phyloP scores from a whole-genome alignment of 2,329 filamentous ascomycete genomes.

The Colletotrichum cuscutae region DNA sequence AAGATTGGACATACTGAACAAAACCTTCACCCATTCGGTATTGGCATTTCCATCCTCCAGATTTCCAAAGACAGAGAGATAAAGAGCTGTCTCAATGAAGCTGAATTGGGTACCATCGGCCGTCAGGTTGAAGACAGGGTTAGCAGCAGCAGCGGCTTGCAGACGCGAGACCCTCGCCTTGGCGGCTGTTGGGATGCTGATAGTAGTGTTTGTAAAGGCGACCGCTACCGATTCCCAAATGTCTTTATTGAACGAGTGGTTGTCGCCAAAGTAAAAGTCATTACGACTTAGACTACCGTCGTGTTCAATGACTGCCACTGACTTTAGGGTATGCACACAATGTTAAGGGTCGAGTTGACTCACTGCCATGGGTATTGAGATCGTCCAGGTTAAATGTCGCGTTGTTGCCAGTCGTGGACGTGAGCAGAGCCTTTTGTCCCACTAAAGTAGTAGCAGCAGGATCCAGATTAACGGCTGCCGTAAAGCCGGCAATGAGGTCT shows the following conservation, averaged over 20 bases:
- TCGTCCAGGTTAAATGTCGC: conserved; percentile 44
- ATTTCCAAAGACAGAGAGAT: conserved; percentile 38
- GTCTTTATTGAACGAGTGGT: conserved; percentile 42
- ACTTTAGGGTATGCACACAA: neutral
- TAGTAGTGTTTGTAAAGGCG: conserved; percentile 37
- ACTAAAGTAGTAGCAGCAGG: conserved; percentile 31
- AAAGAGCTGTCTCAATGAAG: conserved; percentile 38
- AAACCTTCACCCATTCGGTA: conserved; percentile 35
- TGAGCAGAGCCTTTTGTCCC: conserved; percentile 12
- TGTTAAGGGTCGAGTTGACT: neutral
- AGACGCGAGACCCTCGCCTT: conserved; percentile 40
- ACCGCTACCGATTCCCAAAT: conserved; percentile 40
- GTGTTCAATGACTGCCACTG: conserved; percentile 45
- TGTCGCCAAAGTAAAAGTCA: conserved; percentile 44
- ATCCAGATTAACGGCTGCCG: conserved; percentile 34
- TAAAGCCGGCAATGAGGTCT: conserved; percentile 34
- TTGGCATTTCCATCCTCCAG: conserved; percentile 35
- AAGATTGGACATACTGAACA: conserved; percentile 29
- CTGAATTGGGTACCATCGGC: conserved; percentile 35
- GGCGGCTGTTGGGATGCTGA: conserved; percentile 44
- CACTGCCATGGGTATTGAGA: conserved; percentile 39
- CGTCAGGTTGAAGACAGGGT: conserved; percentile 39
- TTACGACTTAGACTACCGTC: conserved; percentile 45
- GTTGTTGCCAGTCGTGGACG: conserved; percentile 42
- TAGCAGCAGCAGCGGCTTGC: conserved; percentile 38